phyloP scores from a whole-genome alignment of 805 yeast species.

The Candida insectorum region DNA sequence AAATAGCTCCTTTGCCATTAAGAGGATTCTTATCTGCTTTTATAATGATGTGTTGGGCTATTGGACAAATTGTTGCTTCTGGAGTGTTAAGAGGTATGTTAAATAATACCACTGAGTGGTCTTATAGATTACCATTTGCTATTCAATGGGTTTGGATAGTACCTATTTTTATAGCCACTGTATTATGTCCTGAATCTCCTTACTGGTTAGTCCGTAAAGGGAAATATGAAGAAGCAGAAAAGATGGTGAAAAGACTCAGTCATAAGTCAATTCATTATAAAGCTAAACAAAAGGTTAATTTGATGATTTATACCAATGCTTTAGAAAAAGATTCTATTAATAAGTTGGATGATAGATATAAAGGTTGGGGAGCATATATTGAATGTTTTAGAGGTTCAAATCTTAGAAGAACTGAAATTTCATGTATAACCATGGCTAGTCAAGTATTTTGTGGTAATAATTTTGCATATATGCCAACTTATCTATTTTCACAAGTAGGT shows the following conservation, averaged over 20 bases:
- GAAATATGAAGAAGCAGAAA: constrained; percentile 39
- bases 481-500: constrained; percentile 50
- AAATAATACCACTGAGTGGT: constrained; percentile 24
- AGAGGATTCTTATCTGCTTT: constrained; percentile 47
- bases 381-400: constrained; percentile 50
- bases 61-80: constrained; percentile 53
- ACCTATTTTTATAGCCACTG: constrained; percentile 39
- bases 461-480: constrained; percentile 45
- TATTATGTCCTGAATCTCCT: constrained; percentile 54
- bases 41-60: constrained; percentile 48
- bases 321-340: constrained; percentile 25
- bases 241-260: constrained; percentile 31
- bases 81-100: constrained; percentile 44
- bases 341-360: constrained; percentile 10
- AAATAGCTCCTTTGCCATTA: constrained; percentile 49
- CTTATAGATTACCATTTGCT: constrained; percentile 53
- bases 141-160: constrained; percentile 58
- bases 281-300: constrained; percentile 12
- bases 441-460: constrained; percentile 46
- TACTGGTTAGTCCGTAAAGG: constrained; percentile 49
- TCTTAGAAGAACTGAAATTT: constrained; percentile 48
- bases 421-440: constrained; percentile 39
- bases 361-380: constrained; percentile 19
- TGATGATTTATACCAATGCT: constrained; percentile 26
- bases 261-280: constrained; percentile 14